A percentile compares a stretch with the other conserved stretches of the same genome.
These are phyloP conservation scores for Trametes gibbosa DNA, from an alignment of 768 basidiomycete species.

Conservation along the genomic window DNA sequence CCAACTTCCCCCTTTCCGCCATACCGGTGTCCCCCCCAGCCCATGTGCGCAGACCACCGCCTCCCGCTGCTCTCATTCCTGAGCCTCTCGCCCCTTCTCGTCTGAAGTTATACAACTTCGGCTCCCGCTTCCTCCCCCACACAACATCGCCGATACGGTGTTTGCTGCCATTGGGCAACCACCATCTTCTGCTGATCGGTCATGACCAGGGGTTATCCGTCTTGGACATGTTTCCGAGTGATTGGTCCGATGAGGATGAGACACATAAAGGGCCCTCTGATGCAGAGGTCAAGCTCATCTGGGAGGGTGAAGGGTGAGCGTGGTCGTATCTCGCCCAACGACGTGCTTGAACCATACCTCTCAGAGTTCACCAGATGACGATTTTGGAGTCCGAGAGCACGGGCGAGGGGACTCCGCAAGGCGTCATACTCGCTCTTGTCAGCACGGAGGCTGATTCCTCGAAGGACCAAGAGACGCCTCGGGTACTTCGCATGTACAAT, in stretches of 20 bases:
- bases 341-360: constrained; percentile 2
- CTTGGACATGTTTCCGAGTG: constrained; percentile 77
- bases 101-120: constrained; percentile 72
- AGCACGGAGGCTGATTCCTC: constrained; percentile 54
- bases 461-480: constrained; percentile 54
- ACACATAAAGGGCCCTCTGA: constrained; percentile 62
- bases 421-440: constrained; percentile 75
- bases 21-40: constrained; percentile 23
- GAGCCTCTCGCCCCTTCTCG: constrained; percentile 59
- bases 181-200: constrained; percentile 71
- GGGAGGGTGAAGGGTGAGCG: constrained; percentile 75
- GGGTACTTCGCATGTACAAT: constrained; percentile 79
- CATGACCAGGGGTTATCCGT: constrained; percentile 80
- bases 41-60: constrained; percentile 20
- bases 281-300: constrained; percentile 63
- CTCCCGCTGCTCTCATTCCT: constrained; percentile 22
- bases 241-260: constrained; percentile 48
- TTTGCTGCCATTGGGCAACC: constrained; percentile 64
- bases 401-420: constrained; percentile 60
- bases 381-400: constrained; percentile 61
- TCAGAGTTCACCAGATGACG: constrained; percentile 75
- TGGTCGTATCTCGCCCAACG: not conserved
- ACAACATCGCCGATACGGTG: constrained; percentile 72
- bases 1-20: constrained; percentile 19
- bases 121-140: constrained; percentile 84